A percentile compares a stretch with the other conserved stretches of the same genome.
phyloP scores from a whole-genome alignment of 371 early-diverging fungal species.

The Sporodiniella umbellata region DNA sequence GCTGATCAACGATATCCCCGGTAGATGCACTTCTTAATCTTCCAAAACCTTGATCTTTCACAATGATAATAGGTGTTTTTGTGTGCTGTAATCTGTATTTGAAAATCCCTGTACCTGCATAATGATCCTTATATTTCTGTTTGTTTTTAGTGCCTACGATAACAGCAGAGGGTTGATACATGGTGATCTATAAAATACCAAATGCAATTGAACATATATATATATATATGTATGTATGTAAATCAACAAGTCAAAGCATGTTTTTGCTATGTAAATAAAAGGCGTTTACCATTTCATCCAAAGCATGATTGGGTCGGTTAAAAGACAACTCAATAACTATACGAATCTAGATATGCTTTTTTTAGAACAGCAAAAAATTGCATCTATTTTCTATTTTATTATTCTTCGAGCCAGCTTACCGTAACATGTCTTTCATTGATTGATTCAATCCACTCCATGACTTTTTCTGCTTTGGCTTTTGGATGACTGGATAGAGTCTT shows the following conservation, averaged over 20 bases:
- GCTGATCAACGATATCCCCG: background rate
- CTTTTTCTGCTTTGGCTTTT: slow-evolving; percentile 8
- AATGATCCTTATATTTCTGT: slow-evolving; percentile 10
- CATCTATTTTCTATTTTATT: too few species aligned
- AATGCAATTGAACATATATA: too few species aligned
- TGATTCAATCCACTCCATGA: slow-evolving; percentile 9
- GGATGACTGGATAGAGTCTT: background rate
- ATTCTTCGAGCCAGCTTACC: too few species aligned
- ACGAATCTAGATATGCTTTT: slow-evolving; percentile 10
- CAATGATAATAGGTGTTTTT: slow-evolving; percentile 8
- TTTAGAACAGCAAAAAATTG: too few species aligned
- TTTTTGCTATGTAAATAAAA: too few species aligned
- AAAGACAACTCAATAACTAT: slow-evolving; percentile 15
- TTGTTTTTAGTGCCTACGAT: slow-evolving; percentile 11
- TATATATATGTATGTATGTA: too few species aligned
- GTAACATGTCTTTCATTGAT: slow-evolving; percentile 9
- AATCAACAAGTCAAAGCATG: background rate
- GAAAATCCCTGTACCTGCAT: slow-evolving; percentile 18
- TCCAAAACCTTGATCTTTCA: slow-evolving; percentile 1
- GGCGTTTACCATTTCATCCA: slow-evolving; percentile 17
- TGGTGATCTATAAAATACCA: slow-evolving; percentile 7
- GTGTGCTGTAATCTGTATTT: slow-evolving; percentile 12
- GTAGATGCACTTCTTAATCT: background rate
- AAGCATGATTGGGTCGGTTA: slow-evolving; percentile 6
- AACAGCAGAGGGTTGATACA: slow-evolving; percentile 15